A percentile compares a stretch with the other conserved stretches of the same genome.
Evolutionary conservation across 2,329 filamentous ascomycete species (phyloP).

Genomic region (Curvularia verruculosa): DNA sequence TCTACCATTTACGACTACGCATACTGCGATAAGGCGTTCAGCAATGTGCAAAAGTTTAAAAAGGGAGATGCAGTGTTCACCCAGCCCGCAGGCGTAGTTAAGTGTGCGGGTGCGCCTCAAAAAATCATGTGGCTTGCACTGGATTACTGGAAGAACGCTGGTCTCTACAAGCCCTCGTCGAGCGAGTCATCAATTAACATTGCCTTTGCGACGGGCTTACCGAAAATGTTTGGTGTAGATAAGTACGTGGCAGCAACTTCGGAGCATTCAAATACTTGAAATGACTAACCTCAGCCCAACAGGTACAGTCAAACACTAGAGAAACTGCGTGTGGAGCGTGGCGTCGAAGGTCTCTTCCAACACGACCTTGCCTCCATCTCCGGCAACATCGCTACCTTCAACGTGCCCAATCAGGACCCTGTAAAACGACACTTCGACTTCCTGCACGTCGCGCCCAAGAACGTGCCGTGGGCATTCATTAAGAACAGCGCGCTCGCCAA

Average conservation of each 20-base stretch:
- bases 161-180: conserved; percentile 39
- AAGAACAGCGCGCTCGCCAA: conserved; percentile 45
- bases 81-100: conserved; percentile 48
- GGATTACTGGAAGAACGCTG: conserved; percentile 47
- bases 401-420: conserved; percentile 30
- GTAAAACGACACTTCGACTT: conserved; percentile 47
- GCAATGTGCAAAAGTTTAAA: conserved; percentile 39
- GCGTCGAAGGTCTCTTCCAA: conserved; percentile 48
- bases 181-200: conserved; percentile 44
- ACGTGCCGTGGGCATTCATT: conserved; percentile 47
- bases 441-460: conserved; percentile 49
- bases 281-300: background rate
- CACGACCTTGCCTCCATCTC: conserved; percentile 48
- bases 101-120: conserved; percentile 50
- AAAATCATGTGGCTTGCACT: conserved; percentile 53
- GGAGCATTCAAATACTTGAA: background rate
- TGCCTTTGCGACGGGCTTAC: conserved; percentile 48
- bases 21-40: conserved; percentile 47
- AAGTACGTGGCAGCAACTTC: conserved; percentile 38
- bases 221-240: conserved; percentile 50
- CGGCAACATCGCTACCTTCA: conserved; percentile 47
- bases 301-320: conserved; percentile 48
- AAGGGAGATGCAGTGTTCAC: conserved; percentile 49
- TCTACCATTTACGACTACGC: conserved; percentile 50
- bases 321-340: conserved; percentile 43